phyloP scores from a whole-genome alignment of 176 grass and related monocot species.

The Cocos nucifera region DNA sequence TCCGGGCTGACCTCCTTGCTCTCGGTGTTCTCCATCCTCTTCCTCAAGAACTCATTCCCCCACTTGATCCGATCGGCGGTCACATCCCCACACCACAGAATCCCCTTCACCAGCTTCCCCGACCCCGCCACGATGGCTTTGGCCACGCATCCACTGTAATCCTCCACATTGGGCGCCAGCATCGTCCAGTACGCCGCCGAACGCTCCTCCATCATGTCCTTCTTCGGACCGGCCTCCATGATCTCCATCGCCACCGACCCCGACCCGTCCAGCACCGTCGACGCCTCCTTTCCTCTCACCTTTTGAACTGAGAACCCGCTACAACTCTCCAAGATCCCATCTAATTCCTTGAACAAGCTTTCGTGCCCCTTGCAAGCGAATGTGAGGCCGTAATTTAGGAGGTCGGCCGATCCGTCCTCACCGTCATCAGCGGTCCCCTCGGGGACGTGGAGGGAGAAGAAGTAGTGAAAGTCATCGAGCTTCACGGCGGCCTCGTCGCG shows the following conservation, averaged over 20 bases:
- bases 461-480: slow-evolving; percentile 68
- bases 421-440: slow-evolving; percentile 5
- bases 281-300: slow-evolving; percentile 18
- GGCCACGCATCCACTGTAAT: slow-evolving; percentile 51
- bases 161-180: slow-evolving; percentile 76
- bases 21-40: slow-evolving; percentile 36
- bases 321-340: slow-evolving; percentile 28
- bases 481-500: slow-evolving; percentile 62
- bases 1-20: slow-evolving; percentile 53
- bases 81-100: slow-evolving; percentile 72
- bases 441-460: slow-evolving; percentile 66
- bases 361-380: slow-evolving; percentile 30
- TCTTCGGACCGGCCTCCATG: slow-evolving; percentile 19
- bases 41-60: slow-evolving; percentile 66
- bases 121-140: slow-evolving; percentile 53
- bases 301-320: slow-evolving; percentile 62
- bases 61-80: slow-evolving; percentile 58
- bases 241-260: slow-evolving; percentile 8
- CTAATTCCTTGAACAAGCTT: slow-evolving; percentile 25
- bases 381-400: slow-evolving; percentile 74
- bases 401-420: slow-evolving; percentile 22
- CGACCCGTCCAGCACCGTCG: slow-evolving; percentile 8
- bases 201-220: slow-evolving; percentile 33
- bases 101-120: slow-evolving; percentile 47
- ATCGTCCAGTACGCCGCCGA: slow-evolving; percentile 81